Evolutionary conservation across 2,329 filamentous ascomycete species (phyloP), one percentile per base, ranked within the genome.

Genomic region (Hymenoscyphus linearis): DNA sequence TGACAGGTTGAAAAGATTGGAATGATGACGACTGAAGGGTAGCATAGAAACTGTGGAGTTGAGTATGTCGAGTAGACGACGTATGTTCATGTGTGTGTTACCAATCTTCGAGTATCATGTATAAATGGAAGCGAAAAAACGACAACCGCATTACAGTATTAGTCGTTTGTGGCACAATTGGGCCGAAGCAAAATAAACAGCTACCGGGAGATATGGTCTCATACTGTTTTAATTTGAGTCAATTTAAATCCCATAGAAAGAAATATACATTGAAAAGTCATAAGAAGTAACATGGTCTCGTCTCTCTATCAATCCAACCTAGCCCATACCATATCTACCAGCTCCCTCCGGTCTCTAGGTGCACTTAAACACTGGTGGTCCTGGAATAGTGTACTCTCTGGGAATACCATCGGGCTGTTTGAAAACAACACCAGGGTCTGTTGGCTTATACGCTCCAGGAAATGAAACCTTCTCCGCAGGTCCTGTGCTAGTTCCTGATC

Each of bases 331-430:
- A n/a, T n/a, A n/a, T n/a, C n/a, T n/a, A n/a, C n/a, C n/a, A n/a
- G n/a, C n/a, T n/a, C n/a, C n/a, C n/a, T n/a, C n/a, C n/a, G n/a
- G n/a, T n/a, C n/a, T n/a, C n/a, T n/a, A n/a, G n/a, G n/a, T n/a
- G n/a, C n/a, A n/a, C n/a, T n/a, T n/a, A 65, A 82, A 81, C 2
- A 82, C 71, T 1, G 74, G 69, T 44, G 80, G 80, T 0, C 80
- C 79, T 0, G 80, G 80, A 52, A 81, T 75, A 2, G 70, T 76
- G 64, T 82, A 82, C 4, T 71, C 70, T 9, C 31, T 31, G 31
- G 31, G 31, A 55, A 70, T 61, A 3, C 76, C 74, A 22, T 59
- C 57, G 55, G 56, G 57, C 47, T 70, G 68, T 57, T 71, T 66
- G 60, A 70, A 62, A 2, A 63, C 60, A 54, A 72, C 67, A 10